A percentile compares a stretch with the other conserved stretches of the same genome.
Evolutionary conservation across 208 protist species (phyloP).

Genomic region (Trypanosomatidae sp.): DNA sequence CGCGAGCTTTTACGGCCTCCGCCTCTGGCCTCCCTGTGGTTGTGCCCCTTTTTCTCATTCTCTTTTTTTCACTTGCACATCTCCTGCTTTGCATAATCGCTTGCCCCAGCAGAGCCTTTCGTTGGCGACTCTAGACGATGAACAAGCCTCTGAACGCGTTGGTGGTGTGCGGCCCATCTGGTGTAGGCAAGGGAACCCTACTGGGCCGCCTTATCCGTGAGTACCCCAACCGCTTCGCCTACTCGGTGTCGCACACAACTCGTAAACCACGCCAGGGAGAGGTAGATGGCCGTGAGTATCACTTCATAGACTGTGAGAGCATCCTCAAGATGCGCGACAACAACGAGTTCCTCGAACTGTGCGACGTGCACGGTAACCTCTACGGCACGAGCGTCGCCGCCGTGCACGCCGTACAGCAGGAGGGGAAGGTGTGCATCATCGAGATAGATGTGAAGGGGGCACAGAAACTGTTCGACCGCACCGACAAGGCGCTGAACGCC

Average conservation of each 20-base stretch:
- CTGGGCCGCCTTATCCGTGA: constrained; percentile 77
- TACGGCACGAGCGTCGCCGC: constrained; percentile 94
- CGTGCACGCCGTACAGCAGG: constrained; percentile 66
- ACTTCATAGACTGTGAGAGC: constrained; percentile 75
- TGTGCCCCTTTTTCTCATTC: background rate
- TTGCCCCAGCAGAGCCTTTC: background rate
- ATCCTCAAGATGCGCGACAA: constrained; percentile 70
- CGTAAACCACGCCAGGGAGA: constrained; percentile 85
- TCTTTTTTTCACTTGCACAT: background rate
- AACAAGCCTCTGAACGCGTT: constrained; percentile 67
- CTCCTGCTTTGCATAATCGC: background rate
- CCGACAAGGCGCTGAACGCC: constrained; percentile 38
- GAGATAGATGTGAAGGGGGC: constrained; percentile 94
- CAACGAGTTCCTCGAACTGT: constrained; percentile 91
- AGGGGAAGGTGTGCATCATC: constrained; percentile 83
- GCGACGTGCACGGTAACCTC: constrained; percentile 94
- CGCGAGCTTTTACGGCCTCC: background rate
- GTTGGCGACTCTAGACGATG: constrained; percentile 6
- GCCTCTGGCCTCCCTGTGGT: constrained; percentile 2
- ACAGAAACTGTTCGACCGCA: constrained; percentile 47
- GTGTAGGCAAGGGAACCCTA: constrained; percentile 94
- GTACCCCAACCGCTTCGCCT: constrained; percentile 78
- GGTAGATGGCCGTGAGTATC: constrained; percentile 90
- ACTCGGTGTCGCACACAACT: constrained; percentile 94
- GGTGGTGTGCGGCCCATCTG: constrained; percentile 90